Conservation (phyloP, 2,329 filamentous ascomycete genomes). For the Claviceps sp. region DNA sequence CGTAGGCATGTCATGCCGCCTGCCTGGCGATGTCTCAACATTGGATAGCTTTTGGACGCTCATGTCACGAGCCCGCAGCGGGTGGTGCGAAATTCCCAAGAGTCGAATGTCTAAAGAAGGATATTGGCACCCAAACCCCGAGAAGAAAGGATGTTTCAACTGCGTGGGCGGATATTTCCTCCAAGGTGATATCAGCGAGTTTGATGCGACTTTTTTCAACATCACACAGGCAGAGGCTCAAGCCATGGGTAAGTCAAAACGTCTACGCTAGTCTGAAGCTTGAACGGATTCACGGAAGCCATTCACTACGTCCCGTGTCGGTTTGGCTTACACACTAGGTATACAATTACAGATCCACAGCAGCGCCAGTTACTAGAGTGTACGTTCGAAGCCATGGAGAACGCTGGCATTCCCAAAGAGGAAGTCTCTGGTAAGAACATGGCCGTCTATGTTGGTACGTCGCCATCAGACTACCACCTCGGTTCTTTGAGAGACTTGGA, state of each 20-base stretch:
- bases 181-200: slow-evolving; percentile 29
- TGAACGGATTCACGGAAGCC: no score
- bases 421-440: slow-evolving; percentile 32
- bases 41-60: slow-evolving; percentile 32
- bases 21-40: slow-evolving; percentile 28
- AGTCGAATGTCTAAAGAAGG: slow-evolving; percentile 32
- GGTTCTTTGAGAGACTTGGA: slow-evolving; percentile 29
- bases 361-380: slow-evolving; percentile 39
- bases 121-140: slow-evolving; percentile 29
- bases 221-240: slow-evolving; percentile 36
- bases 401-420: slow-evolving; percentile 35
- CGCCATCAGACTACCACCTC: slow-evolving; percentile 34
- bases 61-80: slow-evolving; percentile 24
- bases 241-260: slow-evolving; percentile 24
- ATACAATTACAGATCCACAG: slow-evolving; percentile 35
- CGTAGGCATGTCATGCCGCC: slow-evolving; percentile 33
- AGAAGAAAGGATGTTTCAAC: slow-evolving; percentile 27
- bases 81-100: slow-evolving; percentile 28
- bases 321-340: not conserved
- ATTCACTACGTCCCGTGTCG: no score
- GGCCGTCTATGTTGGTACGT: slow-evolving; percentile 36
- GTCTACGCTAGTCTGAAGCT: not conserved
- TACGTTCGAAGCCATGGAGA: slow-evolving; percentile 40
- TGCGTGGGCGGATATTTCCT: slow-evolving; percentile 27
- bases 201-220: slow-evolving; percentile 40